phyloP scores from a whole-genome alignment of 176 grass and related monocot species.

The Ensete glaucum region DNA sequence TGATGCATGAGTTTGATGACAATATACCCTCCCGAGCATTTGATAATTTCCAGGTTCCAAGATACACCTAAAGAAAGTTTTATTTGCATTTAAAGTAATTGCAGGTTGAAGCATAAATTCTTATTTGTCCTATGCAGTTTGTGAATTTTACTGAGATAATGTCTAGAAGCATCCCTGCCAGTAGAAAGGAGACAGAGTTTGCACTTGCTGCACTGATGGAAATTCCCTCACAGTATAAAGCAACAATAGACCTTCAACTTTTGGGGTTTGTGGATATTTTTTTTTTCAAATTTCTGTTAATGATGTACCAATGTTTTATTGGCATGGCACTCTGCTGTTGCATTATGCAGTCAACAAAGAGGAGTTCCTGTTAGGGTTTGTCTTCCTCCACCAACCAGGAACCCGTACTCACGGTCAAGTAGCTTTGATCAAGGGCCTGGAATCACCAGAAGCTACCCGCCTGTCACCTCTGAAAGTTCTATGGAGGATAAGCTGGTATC shows the following conservation, averaged over 20 bases:
- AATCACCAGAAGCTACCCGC: neutral
- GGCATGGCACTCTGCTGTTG: neutral
- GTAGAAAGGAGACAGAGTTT: constrained; percentile 88
- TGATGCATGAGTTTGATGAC: constrained; percentile 98
- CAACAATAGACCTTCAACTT: constrained; percentile 88
- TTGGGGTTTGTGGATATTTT: constrained; percentile 46
- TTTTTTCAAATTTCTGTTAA: neutral
- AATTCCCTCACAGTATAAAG: constrained; percentile 88
- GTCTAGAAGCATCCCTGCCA: constrained; percentile 70
- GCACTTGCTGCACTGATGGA: constrained; percentile 92
- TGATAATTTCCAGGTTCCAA: constrained; percentile 88
- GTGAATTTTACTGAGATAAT: constrained; percentile 99
- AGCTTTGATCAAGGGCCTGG: neutral
- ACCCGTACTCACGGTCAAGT: constrained; percentile 5
- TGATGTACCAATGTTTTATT: constrained; percentile 6
- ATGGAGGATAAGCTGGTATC: constrained; percentile 6
- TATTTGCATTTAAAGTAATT: neutral
- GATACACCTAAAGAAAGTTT: neutral
- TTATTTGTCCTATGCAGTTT: constrained; percentile 50
- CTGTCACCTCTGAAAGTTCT: neutral
- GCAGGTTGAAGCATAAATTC: neutral
- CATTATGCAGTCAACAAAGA: constrained; percentile 1
- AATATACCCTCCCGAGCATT: constrained; percentile 93
- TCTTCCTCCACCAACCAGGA: constrained; percentile 14
- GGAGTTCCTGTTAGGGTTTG: neutral